Conservation (phyloP, 371 early-diverging fungal species). For the Syncephalis plumigaleata region DNA sequence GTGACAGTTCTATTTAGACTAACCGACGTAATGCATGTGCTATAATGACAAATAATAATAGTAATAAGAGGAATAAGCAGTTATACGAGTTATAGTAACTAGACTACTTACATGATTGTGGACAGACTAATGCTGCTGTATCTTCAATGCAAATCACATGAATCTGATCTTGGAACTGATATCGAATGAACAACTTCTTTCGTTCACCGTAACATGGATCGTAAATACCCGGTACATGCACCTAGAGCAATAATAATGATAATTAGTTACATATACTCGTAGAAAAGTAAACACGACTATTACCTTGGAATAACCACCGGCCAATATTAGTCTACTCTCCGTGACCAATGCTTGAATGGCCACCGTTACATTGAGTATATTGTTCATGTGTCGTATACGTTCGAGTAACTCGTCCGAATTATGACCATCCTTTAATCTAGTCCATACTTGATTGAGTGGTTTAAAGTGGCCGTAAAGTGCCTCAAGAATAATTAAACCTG, state of each 20-base stretch:
- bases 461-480: slow-evolving; percentile 44
- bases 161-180: slow-evolving; percentile 63
- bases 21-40: too few relatives aligned
- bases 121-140: slow-evolving; percentile 57
- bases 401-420: neutral
- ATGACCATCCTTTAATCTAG: slow-evolving; percentile 1
- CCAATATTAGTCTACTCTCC: slow-evolving; percentile 71
- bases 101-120: slow-evolving; percentile 10
- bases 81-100: too few relatives aligned
- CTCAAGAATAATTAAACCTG: slow-evolving; percentile 66
- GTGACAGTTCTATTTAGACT: too few relatives aligned
- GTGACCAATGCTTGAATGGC: slow-evolving; percentile 70
- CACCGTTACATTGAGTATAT: slow-evolving; percentile 66
- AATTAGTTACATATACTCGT: neutral
- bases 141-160: slow-evolving; percentile 75
- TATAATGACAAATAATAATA: too few relatives aligned
- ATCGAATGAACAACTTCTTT: slow-evolving; percentile 67
- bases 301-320: slow-evolving; percentile 75
- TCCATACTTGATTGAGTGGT: slow-evolving; percentile 14
- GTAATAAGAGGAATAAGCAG: too few relatives aligned
- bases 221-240: slow-evolving; percentile 82
- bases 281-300: neutral
- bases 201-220: slow-evolving; percentile 85
- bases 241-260: slow-evolving; percentile 16
- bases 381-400: slow-evolving; percentile 7